Evolutionary conservation across 805 yeast genomes (phyloP), one percentile per base, ranked within the genome.

Genomic region (Candida germanica): DNA sequence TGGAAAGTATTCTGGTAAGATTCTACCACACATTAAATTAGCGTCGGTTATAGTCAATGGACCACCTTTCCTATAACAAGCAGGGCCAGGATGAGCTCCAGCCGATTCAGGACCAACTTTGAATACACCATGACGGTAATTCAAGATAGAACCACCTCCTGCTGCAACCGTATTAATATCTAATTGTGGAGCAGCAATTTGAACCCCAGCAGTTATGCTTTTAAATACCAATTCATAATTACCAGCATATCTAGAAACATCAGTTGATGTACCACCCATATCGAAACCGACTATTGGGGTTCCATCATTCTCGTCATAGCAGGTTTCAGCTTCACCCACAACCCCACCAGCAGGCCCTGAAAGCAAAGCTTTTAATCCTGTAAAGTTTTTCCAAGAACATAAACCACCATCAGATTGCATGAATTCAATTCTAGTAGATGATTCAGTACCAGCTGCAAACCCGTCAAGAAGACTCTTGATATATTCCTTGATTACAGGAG

Each of bases 261-360:
- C 71, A 5, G 71, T 66, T 57, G 71, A 45, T 3, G 73, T 66
- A 15, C 73, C 73, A 22, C 73, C 73, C 43, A 67, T 67, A 46
- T 66, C 61, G 40, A 53, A 53, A 1, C 71, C 71, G 18, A 66
- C 55, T 21, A 64, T 61, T 14, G 63, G 65, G 51, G 43, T 40
- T 2, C 40, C 40, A 22, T 40, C 43, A 2, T 31, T 15, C 2
- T 33, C 10, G 42, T 71, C 75, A 53, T 71, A 87, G 42, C 95
- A 85, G 0, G 98, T 89, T 34, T 77, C 71, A 0, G 96, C 85
- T 49, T 79, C 85, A 1, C 97, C 98, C 25, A 89, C 96, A 34
- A 89, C 95, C 31, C 98, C 98, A 25, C 97, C 98, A 5, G 97
- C 98, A 2, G 98, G 98, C 2, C 98, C 98, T 1, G 96, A 87